These are phyloP conservation scores for Hemileccinum impolitum DNA, from an alignment of 768 basidiomycete genomes.

Conservation along the genomic window DNA sequence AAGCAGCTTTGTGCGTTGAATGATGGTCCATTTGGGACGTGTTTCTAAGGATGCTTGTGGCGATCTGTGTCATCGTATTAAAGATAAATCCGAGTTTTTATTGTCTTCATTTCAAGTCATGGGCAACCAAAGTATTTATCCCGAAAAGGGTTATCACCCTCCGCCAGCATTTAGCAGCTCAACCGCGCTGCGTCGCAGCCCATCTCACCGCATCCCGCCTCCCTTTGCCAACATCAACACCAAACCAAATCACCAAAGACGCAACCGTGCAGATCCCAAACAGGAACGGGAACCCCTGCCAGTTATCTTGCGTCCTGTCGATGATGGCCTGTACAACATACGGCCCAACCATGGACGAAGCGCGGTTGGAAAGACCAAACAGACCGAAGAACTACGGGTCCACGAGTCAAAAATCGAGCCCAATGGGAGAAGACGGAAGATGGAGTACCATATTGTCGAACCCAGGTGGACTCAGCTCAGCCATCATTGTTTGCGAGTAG, in stretches of 20 bases:
- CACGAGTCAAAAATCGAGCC: background rate
- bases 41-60: too few relatives aligned
- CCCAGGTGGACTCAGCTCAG: constrained; percentile 81
- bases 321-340: constrained; percentile 86
- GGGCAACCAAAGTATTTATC: too few relatives aligned
- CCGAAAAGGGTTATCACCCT: too few relatives aligned
- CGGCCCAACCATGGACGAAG: constrained; percentile 84
- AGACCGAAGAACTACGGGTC: constrained; percentile 73
- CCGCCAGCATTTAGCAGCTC: constrained; percentile 1
- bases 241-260: constrained; percentile 75
- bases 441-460: constrained; percentile 71
- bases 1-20: too few relatives aligned
- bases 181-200: constrained; percentile 37
- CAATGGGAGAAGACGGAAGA: background rate
- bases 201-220: constrained; percentile 58
- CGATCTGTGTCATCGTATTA: too few relatives aligned
- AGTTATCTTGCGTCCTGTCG: constrained; percentile 64
- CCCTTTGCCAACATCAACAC: constrained; percentile 61
- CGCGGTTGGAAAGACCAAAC: constrained; percentile 79
- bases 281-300: constrained; percentile 83
- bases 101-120: too few relatives aligned
- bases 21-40: too few relatives aligned
- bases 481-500: constrained; percentile 85
- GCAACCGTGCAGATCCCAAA: constrained; percentile 68
- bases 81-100: too few relatives aligned